Evolutionary conservation across 768 basidiomycete species (phyloP), one percentile per base, ranked within the genome.

Genomic region (Suillus subaureus): DNA sequence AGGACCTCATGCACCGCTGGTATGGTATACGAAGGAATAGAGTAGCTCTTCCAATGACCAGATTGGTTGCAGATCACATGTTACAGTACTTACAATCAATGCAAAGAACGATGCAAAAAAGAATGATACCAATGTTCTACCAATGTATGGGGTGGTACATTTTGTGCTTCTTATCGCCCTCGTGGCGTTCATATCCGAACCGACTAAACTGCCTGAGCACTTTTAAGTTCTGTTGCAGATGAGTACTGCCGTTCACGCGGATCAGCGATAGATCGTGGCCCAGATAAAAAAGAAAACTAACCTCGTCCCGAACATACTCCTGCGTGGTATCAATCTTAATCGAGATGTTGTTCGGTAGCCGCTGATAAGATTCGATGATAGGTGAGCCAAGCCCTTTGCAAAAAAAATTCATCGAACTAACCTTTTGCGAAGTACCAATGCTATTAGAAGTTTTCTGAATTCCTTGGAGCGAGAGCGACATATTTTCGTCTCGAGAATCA

Each of bases 251-350:
- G 40, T 42, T 2, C 26, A 42, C 28, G 58, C 28, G 58, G 58
- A 60, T 60, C 58, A 62, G 55, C 40, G 12, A 40, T 60, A 42
- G 39, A 60, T 60, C 63, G 28, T 61, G 11, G 16, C 16, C 57
- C 31, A 35, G 13, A 6, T 7, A 63, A 21, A 51, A 18, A 39
- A 35, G 4, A 45, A 11, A 11, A n/a, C 75, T 61, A 26, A 76
- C 76, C 66, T 69, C 74, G 66, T 87, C 86, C 40, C 74, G 80
- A 56, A 77, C 72, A 56, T 78, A 80, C 64, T 88, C 87, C 35
- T 85, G 81, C 47, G 80, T 87, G 9, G 87, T 88, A 71, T 89
- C 85, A 64, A 89, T 85, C 75, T 87, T 86, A 77, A 89, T 88
- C 40, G 87, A 85, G 68, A 89, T 85, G 67, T 84, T 84, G 60